Base-by-base conservation (phyloP, 2,329 filamentous ascomycete genomes). In the Ophiocordyceps sinensis region DNA sequence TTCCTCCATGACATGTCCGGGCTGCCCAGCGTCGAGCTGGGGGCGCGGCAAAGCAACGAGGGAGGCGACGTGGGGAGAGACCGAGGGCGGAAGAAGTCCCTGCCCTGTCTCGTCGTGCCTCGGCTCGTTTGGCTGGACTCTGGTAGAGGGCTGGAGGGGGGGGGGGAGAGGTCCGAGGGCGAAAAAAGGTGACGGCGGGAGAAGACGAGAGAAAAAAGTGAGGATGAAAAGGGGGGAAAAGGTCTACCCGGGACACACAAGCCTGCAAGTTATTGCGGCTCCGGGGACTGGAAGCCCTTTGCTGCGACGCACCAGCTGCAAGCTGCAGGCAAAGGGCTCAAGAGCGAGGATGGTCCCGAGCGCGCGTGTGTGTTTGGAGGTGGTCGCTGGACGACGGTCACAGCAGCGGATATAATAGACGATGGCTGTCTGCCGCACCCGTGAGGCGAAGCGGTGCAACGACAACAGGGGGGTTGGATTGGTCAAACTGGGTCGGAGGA, bases 1-100 rank as follows among this genome's bases (percentile, higher is more conserved):
- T 62, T 60, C 66, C 56, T 76, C 73, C 73, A 77, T 77, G 64
- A 62, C 69, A 65, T 63, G 58, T 61, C 62, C 63, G 52, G 38
- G 30, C 53, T 49, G 50, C 50, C 43, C 46, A 29, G 40, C 44
- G 38, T 47, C 40, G 49, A 51, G 48, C 51, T 13, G 15, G 34
- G 37, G 36, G 30, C 21, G 30, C 21, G 19, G 23, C 15, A 14
- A 29, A 26, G 28, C 23, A 38, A 39, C 17, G 38, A 17, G 38
- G 19, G 19, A 15, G 37, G n/a, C 13, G 7, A 28, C 9, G 26
- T 5, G 37, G 28, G 11, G 28, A 3, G 17, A 17, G 12, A n/a
- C 10, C 17, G n/a, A 35, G 26, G n/a, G 29, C 19, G 31, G n/a
- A n/a, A 23, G 31, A 17, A 4, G 8, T 35, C 32, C 32, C 32